phyloP scores from a whole-genome alignment of 1,284 basidiomycete genomes.

The Porodaedalea pini region DNA sequence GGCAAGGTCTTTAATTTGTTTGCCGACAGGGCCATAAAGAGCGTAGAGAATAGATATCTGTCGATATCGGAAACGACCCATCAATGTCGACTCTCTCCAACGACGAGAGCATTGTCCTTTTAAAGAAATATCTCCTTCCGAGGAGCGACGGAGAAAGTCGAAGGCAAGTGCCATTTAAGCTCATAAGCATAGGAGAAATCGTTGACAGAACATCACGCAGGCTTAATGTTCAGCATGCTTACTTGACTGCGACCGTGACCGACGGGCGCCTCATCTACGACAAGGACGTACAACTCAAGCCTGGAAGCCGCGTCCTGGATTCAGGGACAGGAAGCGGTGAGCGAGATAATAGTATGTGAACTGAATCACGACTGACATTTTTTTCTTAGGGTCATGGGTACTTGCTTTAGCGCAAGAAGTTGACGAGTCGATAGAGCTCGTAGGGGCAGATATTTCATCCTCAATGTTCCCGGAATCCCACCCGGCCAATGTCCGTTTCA shows the following conservation, averaged over 20 bases:
- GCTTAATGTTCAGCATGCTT: neutral
- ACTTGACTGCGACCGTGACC: neutral
- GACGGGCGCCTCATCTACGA: conserved; percentile 8
- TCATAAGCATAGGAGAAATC: no score
- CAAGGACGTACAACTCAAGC: neutral
- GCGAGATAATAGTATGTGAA: neutral
- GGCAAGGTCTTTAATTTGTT: no score
- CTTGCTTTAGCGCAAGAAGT: conserved; percentile 3
- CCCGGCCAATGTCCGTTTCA: conserved; percentile 1
- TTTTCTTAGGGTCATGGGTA: conserved; percentile 2
- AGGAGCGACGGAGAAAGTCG: neutral
- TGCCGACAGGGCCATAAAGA: no score
- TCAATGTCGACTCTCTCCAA: no score
- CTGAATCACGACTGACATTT: neutral
- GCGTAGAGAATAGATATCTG: no score
- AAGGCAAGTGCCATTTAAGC: neutral
- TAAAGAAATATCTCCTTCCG: neutral
- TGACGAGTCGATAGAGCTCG: neutral
- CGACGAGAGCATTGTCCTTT: no score
- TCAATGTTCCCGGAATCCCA: neutral
- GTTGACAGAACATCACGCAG: neutral
- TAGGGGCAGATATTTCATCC: conserved; percentile 4
- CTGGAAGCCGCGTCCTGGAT: conserved; percentile 2
- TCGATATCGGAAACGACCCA: no score
- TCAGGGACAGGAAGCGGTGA: conserved; percentile 14